Evolutionary conservation across 768 basidiomycete genomes (phyloP), one percentile per base, ranked within the genome.

Genomic region (Tubosaeta sp.): DNA sequence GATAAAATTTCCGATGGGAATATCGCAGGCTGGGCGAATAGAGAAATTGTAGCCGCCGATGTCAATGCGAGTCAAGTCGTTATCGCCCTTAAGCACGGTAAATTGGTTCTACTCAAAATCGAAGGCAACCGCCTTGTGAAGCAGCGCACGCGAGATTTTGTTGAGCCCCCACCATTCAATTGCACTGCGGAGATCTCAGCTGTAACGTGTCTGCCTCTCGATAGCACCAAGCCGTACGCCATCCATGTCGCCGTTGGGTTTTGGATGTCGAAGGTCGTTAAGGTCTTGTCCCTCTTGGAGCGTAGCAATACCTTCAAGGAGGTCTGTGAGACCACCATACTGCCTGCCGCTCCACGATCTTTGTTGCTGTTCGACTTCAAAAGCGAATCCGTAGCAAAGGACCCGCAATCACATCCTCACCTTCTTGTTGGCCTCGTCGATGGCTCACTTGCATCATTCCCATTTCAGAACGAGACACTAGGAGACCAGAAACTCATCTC

Each of bases 361-460:
- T 46, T 80, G 35, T 68, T 84, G 32, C 59, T 81, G 43, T 76
- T 82, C 59, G 82, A 83, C 59, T 91, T 94, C 64, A 79, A 78
- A 33, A 42, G 59, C 46, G 58, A 74, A 62, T 27, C 54, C 12
- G 66, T 65, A 41, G 67, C 26, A 66, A 74, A 63, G 14, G 13
- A 57, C 39, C 57, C 38, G 56, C 76, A 66, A 58, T 72, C 51
- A 68, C 76, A 63, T 60, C 81, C 72, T 1, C 80, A 85, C 55
- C 72, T 95, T 9, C 72, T 95, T 29, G 81, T 80, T 16, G 92
- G 92, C 4, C 73, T 92, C 10, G 81, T 77, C 3, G 82, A 95
- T 63, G 93, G 93, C 2, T 82, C 82, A 14, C 72, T 93, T 26
- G 78, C 80, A 5, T 73, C 79, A 11, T 81, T 80, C 59, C 52